Base-by-base conservation (phyloP, 2,329 filamentous ascomycete species). In the Diaporthe australafricana region DNA sequence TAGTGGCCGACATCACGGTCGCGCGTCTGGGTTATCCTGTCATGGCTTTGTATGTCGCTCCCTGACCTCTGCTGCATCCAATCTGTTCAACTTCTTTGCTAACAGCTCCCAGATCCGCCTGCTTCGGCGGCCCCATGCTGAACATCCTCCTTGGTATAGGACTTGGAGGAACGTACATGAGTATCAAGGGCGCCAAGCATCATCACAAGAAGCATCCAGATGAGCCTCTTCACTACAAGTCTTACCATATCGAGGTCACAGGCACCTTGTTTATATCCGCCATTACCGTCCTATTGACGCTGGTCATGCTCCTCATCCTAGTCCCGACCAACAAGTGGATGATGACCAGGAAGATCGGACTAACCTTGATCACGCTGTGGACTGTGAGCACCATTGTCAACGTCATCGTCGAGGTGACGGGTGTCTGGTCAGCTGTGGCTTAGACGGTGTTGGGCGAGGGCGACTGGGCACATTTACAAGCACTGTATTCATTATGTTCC, bases 101-200 rank as follows among this genome's bases (percentile, higher is more conserved):
- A 76, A 80, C 74, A 35, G 32, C 40, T 47, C 45, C 56, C 74
- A 90, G 88, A 50, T 95, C 94, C 42, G 96, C 96, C 5, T 99
- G 96, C 80, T 98, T 99, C 80, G 96, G 96, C n/a, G 97, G 96
- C 0, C 96, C 96, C 0, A 96, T 99, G 94, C 89, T 99, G 50
- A 99, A 99, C 77, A 99, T 99, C 74, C 85, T 99, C 0, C 89
- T 99, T 5, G 96, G 96, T 0, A 95, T 99, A 67, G 96, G 96
- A n/a, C 86, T 98, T 5, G 93, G 93, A 32, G 96, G 96, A 20
- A 88, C 94, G 48, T 97, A 95, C 80, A 96, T 98, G 88, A 95
- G 94, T 70, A 87, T 97, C 20, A 88, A 88, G 69, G 87, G 90
- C 40, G 93, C 92, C 22, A 89, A 92, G 76, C 86, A 89, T 74